Evolutionary conservation across 2,329 filamentous ascomycete species (phyloP).

Genomic region (Fusarium proliferatum): DNA sequence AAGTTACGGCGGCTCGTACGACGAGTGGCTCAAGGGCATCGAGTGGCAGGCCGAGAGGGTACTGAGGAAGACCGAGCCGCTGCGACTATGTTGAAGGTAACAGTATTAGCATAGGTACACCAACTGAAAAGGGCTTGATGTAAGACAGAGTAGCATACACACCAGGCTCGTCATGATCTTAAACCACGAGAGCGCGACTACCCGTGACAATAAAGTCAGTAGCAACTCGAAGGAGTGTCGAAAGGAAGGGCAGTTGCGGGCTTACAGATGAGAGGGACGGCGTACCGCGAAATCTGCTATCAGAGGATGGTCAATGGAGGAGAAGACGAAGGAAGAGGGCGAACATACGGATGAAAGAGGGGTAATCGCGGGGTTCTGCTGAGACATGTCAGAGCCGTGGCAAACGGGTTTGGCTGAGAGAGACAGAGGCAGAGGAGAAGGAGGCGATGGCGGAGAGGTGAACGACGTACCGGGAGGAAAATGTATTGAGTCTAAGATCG

Average conservation of each 20-base stretch:
- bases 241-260: neutral
- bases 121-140: too few species aligned
- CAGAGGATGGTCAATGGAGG: neutral
- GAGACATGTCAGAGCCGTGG: neutral
- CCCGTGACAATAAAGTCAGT: neutral
- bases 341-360: neutral
- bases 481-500: neutral
- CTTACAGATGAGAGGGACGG: neutral
- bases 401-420: neutral
- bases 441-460: too few species aligned
- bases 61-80: too few species aligned
- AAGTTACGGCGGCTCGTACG: too few species aligned
- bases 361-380: neutral
- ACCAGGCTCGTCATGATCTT: too few species aligned
- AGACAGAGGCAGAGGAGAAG: neutral
- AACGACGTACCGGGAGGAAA: neutral
- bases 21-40: too few species aligned
- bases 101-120: too few species aligned
- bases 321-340: neutral
- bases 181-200: neutral
- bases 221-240: neutral
- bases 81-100: too few species aligned
- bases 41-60: too few species aligned
- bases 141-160: too few species aligned
- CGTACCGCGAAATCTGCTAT: neutral